Evolutionary conservation across 306 rosid genomes (phyloP), one percentile per base, ranked within the genome.

Genomic region (Prunus fruticosa): DNA sequence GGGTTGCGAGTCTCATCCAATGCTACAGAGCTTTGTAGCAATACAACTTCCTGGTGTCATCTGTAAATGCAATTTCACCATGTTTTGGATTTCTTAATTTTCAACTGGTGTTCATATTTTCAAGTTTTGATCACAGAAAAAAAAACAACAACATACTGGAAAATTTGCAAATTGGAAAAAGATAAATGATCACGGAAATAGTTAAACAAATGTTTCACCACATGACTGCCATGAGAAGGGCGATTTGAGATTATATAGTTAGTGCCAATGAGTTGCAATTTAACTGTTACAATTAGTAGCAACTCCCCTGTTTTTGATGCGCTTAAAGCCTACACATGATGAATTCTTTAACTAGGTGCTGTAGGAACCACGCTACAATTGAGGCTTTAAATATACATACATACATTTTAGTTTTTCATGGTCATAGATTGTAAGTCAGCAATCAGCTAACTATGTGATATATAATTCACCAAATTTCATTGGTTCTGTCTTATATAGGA

Each of bases 401-500:
- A 11, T 47, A 13, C 15, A 47, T 47, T 10, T 47, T 11, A 11
- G 51, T 47, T 13, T 3, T 13, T 47, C 15, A 47, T 47, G 52
- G 52, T 47, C 15, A 47, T 47, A 47, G 43, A 20, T 56, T 56
- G 62, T 56, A 25, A 56, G 62, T 56, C 62, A 20, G 28, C 62
- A 2, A 13, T 64, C 77, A 41, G 58, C 52, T 47, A 6, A 16
- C 18, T 16, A 34, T 41, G 18, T 57, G 67, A 58, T 54, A n/a
- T 51, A 49, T 13, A 18, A 43, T 45, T 13, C 43, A 4, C 67
- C 4, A 57, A 56, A 58, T 74, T 79, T 27, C 20, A 16, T 41
- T 79, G 79, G 72, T 69, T 81, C 53, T 82, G 80, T 73, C 57
- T 72, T 83, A 32, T 87, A 80, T 76, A 96, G 99, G 93, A 84